Conservation (phyloP, 106 monocot species). For the Posidonia australis region DNA sequence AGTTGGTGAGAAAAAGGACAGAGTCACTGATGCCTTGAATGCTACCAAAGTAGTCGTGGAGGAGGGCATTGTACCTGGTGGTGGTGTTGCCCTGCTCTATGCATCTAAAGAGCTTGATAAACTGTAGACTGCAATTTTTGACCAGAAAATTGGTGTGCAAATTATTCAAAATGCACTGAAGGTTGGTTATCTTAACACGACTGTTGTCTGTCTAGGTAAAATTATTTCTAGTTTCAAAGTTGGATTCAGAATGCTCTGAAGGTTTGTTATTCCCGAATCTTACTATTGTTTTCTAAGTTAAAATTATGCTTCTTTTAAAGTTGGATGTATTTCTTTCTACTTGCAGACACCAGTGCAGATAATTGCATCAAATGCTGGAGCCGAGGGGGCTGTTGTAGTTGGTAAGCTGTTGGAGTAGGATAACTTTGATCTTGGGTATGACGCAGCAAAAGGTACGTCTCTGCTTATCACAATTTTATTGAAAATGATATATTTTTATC, state of each 20-base stretch:
- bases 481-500: too few relatives aligned
- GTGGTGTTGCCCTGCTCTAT: slow-evolving; percentile 63
- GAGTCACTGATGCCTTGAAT: slow-evolving; percentile 66
- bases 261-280: slow-evolving; percentile 11
- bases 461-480: neutral
- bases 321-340: neutral
- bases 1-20: slow-evolving; percentile 70
- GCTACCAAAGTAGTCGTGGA: slow-evolving; percentile 76
- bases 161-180: slow-evolving; percentile 66
- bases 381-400: slow-evolving; percentile 55
- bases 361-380: slow-evolving; percentile 59
- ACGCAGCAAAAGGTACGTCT: slow-evolving; percentile 58
- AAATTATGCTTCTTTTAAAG: neutral
- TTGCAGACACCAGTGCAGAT: slow-evolving; percentile 51
- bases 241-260: slow-evolving; percentile 65
- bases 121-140: slow-evolving; percentile 61
- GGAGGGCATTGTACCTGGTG: slow-evolving; percentile 75
- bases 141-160: slow-evolving; percentile 75
- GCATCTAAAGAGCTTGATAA: slow-evolving; percentile 54
- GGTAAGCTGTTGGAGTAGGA: slow-evolving; percentile 73
- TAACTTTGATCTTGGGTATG: slow-evolving; percentile 62
- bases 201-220: too few relatives aligned
- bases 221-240: too few relatives aligned
- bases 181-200: too few relatives aligned
- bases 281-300: neutral